Base-by-base conservation (phyloP, 2,329 filamentous ascomycete species). In the Metarhizium rileyi region DNA sequence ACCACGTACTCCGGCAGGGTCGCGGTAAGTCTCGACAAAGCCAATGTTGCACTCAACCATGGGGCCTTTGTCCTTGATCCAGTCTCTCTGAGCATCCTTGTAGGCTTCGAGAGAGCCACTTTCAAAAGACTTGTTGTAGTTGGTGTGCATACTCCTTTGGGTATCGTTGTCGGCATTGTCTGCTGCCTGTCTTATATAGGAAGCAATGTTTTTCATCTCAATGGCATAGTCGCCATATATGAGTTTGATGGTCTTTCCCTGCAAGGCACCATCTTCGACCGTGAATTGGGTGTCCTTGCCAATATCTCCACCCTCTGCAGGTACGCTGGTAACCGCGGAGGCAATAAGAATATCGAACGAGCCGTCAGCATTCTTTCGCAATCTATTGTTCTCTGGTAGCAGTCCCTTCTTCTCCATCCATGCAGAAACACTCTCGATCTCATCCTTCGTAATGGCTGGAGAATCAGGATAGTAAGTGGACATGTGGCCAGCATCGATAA, bases 1-100 rank as follows among this genome's bases (percentile, higher is more conserved):
- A 52, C 84, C 87, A 54, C 87, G 77, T 28, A 90, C 80, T 52
- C 88, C 87, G 52, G 86, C 83, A 27, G 88, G 88, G 61, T 94
- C 88, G 57, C 87, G 76, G 64, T 93, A 93, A 0, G 87, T 90
- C 70, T 93, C 87, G 47, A 93, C 85, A 62, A 93, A 93, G 1
- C 87, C 87, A 57, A 91, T 78, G 63, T 91, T 89, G 42, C 78
- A 84, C 67, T 93, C 87, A 30, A 94, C 80, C 68, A 79, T 81
- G 4, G 88, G 88, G 20, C 84, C 83, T 65, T 90, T 87, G 63
- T 94, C 87, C 61, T 83, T 81, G 56, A 93, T 88, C 88, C 88
- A 93, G 59, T 77, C 79, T 55, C 86, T 77, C 65, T 93, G 87
- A 55, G 83, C 84, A 62, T 91, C 80, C 66, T 90, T 90, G 73